Base-by-base conservation (phyloP, 2,329 filamentous ascomycete species). In the Eutypella sp. region DNA sequence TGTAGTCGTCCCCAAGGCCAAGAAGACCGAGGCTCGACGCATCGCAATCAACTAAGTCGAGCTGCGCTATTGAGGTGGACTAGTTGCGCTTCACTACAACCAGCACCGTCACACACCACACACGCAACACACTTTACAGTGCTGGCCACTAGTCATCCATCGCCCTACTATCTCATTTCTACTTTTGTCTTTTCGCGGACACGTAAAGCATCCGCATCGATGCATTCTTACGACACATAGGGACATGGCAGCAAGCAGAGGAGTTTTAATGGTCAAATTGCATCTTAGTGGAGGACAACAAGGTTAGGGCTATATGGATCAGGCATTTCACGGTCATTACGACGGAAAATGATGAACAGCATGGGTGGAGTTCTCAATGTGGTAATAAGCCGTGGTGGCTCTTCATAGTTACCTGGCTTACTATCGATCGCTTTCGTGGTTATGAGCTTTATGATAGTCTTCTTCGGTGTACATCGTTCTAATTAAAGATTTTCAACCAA, bases 1-100 rank as follows among this genome's bases (percentile, higher is more conserved):
- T 54, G 73, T 89, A 48, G 59, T 71, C 22, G 76, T 88, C 16
- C 85, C 85, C 42, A 88, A 86, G 74, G 76, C 78, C 20, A 78
- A 75, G 68, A 81, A 78, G 73, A 70, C 72, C 51, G 73, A 78
- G 64, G 58, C 67, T 27, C 72, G 74, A 57, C 78, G 76, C 65
- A 81, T 85, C 55, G 56, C 64, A 24, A 72, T 84, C 59, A 64
- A 70, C 61, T 81, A 72, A 70, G 16, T 7, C 7, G 25, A 13
- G 7, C 25, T n/a, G n/a, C n/a, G n/a, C n/a, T n/a, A n/a, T n/a
- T n/a, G n/a, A n/a, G n/a, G n/a, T n/a, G n/a, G n/a, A n/a, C n/a
- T n/a, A n/a, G n/a, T n/a, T n/a, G n/a, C n/a, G n/a, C n/a, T n/a
- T n/a, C n/a, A n/a, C n/a, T n/a, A n/a, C n/a, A n/a, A n/a, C n/a